phyloP scores from a whole-genome alignment of 148 eudicot genomes.

The Gaultheria prostrata region DNA sequence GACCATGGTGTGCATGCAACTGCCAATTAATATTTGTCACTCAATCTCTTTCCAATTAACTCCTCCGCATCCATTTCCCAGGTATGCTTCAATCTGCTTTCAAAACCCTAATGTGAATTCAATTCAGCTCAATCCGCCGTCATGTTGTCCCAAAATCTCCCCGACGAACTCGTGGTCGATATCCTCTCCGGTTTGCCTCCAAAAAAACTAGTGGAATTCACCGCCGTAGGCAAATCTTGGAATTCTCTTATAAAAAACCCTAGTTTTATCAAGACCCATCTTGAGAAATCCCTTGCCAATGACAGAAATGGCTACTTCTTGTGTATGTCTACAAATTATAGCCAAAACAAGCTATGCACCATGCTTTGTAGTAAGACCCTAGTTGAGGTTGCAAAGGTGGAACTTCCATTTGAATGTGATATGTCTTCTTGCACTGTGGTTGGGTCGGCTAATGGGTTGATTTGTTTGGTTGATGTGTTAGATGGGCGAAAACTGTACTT shows the following conservation, averaged over 20 bases:
- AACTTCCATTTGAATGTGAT: slow-evolving; percentile 2
- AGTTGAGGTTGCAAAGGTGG: neutral
- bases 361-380: neutral
- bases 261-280: slow-evolving; percentile 20
- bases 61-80: neutral
- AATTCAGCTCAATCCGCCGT: neutral
- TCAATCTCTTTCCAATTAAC: neutral
- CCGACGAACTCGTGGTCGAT: slow-evolving; percentile 15
- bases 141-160: slow-evolving; percentile 6
- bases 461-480: slow-evolving; percentile 1
- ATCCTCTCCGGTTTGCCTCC: slow-evolving; percentile 17
- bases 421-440: neutral
- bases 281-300: neutral
- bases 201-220: slow-evolving; percentile 15
- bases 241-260: slow-evolving; percentile 18
- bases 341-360: neutral
- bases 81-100: neutral
- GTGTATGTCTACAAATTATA: neutral
- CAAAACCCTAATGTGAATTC: neutral
- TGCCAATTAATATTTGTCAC: neutral
- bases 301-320: slow-evolving; percentile 10
- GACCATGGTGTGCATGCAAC: neutral
- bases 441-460: neutral
- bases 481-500: slow-evolving; percentile 1
- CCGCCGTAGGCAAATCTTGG: slow-evolving; percentile 23